Evolutionary conservation across 164 flowering plant species (phyloP).

Genomic region (Chimonanthus salicifolius): DNA sequence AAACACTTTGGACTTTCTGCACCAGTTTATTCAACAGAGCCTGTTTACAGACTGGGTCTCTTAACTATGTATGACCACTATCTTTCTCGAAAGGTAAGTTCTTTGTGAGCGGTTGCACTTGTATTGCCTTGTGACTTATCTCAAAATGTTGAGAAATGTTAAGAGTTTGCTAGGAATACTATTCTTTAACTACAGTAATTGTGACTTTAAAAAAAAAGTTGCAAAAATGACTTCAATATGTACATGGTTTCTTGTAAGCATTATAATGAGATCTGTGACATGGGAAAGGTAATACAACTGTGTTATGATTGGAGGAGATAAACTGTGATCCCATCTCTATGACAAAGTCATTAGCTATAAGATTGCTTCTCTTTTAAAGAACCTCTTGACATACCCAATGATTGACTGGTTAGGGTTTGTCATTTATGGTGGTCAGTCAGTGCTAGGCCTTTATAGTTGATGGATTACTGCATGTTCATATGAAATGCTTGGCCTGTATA

Average conservation of each 20-base stretch:
- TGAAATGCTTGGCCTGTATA: too few species aligned
- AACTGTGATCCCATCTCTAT: not conserved
- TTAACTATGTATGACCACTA: constrained; percentile 94
- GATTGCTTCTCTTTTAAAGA: not conserved
- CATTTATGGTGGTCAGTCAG: too few species aligned
- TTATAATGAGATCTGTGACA: not conserved
- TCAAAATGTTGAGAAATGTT: not conserved
- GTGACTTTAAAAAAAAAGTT: not conserved
- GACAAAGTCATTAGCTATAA: too few species aligned
- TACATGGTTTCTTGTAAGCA: not conserved
- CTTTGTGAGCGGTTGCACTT: not conserved
- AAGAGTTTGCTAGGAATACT: too few species aligned
- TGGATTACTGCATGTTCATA: too few species aligned
- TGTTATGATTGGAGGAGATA: not conserved
- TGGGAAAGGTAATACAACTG: not conserved
- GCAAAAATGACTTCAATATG: not conserved
- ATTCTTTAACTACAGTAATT: too few species aligned
- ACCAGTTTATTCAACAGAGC: constrained; percentile 85
- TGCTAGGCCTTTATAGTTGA: too few species aligned
- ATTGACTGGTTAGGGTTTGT: too few species aligned
- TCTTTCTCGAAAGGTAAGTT: constrained; percentile 67
- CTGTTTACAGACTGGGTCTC: constrained; percentile 80
- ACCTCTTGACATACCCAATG: too few species aligned
- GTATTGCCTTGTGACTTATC: not conserved
- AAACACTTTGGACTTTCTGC: constrained; percentile 83